phyloP scores from a whole-genome alignment of 129 eudicot species.

The Logfia minima region DNA sequence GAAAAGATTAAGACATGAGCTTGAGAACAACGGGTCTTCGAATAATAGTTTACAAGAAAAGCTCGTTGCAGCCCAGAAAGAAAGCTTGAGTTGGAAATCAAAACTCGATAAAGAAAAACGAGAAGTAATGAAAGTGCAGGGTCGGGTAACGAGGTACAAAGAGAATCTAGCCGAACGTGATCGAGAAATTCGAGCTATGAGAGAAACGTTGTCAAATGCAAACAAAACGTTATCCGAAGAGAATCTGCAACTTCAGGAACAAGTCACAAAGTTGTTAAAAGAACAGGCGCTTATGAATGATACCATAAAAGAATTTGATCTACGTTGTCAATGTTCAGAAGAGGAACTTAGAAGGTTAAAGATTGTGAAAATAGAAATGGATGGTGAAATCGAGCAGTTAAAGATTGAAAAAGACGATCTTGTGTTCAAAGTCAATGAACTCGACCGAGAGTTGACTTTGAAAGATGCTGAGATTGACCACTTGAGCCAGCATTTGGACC shows the following conservation, averaged over 20 bases:
- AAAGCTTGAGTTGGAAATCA: conserved; percentile 53
- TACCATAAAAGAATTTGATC: conserved; percentile 63
- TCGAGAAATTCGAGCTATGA: conserved; percentile 72
- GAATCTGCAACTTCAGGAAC: conserved; percentile 56
- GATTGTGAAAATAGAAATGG: conserved; percentile 49
- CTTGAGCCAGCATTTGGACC: conserved; percentile 51
- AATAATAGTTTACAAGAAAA: conserved; percentile 51
- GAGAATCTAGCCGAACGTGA: conserved; percentile 77
- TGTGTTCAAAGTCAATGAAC: conserved; percentile 25
- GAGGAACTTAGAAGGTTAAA: conserved; percentile 57
- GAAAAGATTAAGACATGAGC: conserved; percentile 44
- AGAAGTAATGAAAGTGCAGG: conserved; percentile 66
- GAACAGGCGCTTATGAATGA: conserved; percentile 60
- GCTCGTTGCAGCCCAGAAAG: conserved; percentile 55
- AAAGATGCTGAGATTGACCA: conserved; percentile 42
- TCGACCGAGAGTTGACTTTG: conserved; percentile 27
- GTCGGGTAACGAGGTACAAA: conserved; percentile 71
- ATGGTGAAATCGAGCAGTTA: conserved; percentile 53
- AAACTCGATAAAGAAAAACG: conserved; percentile 65
- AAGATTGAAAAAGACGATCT: conserved; percentile 40
- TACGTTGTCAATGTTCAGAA: conserved; percentile 61
- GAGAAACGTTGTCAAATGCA: conserved; percentile 67
- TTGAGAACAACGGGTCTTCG: conserved; percentile 41
- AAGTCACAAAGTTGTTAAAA: conserved; percentile 52
- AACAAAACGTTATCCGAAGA: conserved; percentile 73